Base-by-base conservation (phyloP, 2,329 filamentous ascomycete species). In the Fusarium decemcellulare region DNA sequence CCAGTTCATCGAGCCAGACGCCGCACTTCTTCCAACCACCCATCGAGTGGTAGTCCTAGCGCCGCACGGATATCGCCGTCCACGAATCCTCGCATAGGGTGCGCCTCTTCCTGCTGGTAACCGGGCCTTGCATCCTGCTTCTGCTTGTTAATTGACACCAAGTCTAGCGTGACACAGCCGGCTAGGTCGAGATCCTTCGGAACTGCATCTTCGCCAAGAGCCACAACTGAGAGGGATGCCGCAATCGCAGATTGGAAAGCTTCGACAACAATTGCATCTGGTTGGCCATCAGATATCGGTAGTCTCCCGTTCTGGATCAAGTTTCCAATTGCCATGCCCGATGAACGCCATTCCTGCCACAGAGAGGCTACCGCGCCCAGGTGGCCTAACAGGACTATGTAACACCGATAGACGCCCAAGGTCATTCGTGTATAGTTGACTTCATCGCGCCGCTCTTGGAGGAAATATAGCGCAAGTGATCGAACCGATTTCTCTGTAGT, bases 291-390 rank as follows among this genome's bases (percentile, higher is more conserved):
- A 18, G 44, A 30, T 32, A 50, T 34, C 43, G 29, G 36, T 16
- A 42, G 44, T 18, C 42, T 47, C 27, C 39, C 32, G 16, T 48
- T 60, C 57, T 32, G 34, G 23, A 36, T 18, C 36, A 56, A 34
- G 11, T 34, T 12, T 18, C 65, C 37, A 34, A 63, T 50, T 16
- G 59, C 59, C 42, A 34, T 9, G 56, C 59, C 18, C 12, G 68
- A 68, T 18, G 60, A 53, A 32, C 60, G 74, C 72, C 75, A 75
- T 67, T 80, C 78, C 48, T 74, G 76, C 72, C 74, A 74, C 14
- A 81, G 63, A 29, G 74, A 78, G 39, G 76, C 65, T 9, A 72
- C 61, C 7, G 77, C 77, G 8, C 79, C 78, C 9, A 81, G 70
- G 14, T 73, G 70, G 7, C 76, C 76, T 16, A 81, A 64, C 6